Base-by-base conservation (phyloP, 208 protist species). In the Trypanosoma conorhini region DNA sequence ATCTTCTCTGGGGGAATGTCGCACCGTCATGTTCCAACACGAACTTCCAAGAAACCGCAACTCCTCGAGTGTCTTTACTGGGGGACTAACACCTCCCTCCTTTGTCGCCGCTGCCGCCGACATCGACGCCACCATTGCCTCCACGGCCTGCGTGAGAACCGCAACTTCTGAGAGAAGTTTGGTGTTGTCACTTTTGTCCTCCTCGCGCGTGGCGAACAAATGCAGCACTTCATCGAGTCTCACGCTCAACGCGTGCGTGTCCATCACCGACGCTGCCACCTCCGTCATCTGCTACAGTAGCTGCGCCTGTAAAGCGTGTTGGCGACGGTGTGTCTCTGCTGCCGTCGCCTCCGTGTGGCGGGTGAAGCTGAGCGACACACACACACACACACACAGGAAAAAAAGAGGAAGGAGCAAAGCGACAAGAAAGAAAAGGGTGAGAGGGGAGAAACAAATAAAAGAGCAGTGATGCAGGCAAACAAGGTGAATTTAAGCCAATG, bases 1-100 rank as follows among this genome's bases (percentile, higher is more conserved):
- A 28, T 28, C 30, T 42, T 48, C 21, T 60, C 50, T 52, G 62
- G 67, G 1, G 30, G 0, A 5, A 12, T 76, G 57, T 15, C 83
- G 54, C 7, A 81, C 61, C 5, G 78, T 87, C 30, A 79, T 70
- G 48, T 93, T 93, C 88, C 90, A 95, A 30, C 65, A 66, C 0
- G 73, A 50, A 72, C 91, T 83, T 1, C 74, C 71, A 26, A 74
- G 38, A 8, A 79, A 19, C 22, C 84, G 82, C 19, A 91, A 55
- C 21, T 74, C 74, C 24, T 83, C 62, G 22, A 83, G 72, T 19
- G 63, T 66, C 42, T 79, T 79, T 38, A 91, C 61, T 8, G 88
- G 82, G 19, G 88, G 62, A 17, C 68, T 74, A 56, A 15, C 21
- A 40, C 12, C 13, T 35, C 35, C 35, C 8, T 67, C 24, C 44